A percentile compares a stretch with the other conserved stretches of the same genome.
Conservation (phyloP, 1,139 yeast species). For the Yamadazyma taylorii region DNA sequence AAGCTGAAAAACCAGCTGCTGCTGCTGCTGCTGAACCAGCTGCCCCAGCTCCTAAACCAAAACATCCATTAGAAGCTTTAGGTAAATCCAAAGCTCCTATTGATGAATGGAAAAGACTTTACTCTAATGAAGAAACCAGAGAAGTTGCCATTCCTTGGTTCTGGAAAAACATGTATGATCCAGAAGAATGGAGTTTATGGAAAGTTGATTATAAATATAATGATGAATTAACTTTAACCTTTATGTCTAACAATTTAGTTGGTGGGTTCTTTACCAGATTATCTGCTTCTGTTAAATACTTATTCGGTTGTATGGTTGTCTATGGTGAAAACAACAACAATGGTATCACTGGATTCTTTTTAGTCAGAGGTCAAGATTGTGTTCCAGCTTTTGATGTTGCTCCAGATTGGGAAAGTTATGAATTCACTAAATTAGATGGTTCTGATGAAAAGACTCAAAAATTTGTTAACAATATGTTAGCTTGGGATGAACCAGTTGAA, state of each 20-base stretch:
- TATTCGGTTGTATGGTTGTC: conserved; percentile 92
- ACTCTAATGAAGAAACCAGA: conserved; percentile 98
- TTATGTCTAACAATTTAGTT: conserved; percentile 97
- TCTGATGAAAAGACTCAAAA: conserved; percentile 35
- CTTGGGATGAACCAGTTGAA: conserved; percentile 53
- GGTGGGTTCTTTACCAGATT: conserved; percentile 99
- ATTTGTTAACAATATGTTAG: conserved; percentile 50
- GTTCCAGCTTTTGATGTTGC: conserved; percentile 96
- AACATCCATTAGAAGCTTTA: conserved; percentile 88
- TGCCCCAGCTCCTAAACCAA: conserved; percentile 64
- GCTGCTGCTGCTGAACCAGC: conserved; percentile 47
- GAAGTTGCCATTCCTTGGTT: conserved; percentile 94
- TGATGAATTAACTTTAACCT: conserved; percentile 94
- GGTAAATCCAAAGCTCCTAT: conserved; percentile 72
- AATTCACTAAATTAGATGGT: conserved; percentile 45
- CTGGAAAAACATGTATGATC: conserved; percentile 89
- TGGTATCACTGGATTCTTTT: conserved; percentile 94
- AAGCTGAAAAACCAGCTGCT: conserved; percentile 38
- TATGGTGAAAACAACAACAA: conserved; percentile 98
- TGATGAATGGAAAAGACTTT: conserved; percentile 96
- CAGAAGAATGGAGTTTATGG: conserved; percentile 94
- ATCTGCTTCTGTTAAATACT: conserved; percentile 85
- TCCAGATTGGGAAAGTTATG: conserved; percentile 91
- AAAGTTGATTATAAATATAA: conserved; percentile 96
- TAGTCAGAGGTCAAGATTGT: conserved; percentile 92